Percentiles rank a stretch among this genome's conserved stretches.
phyloP scores from a whole-genome alignment of 305 asterid genomes.

The Fraxinus paxiana region DNA sequence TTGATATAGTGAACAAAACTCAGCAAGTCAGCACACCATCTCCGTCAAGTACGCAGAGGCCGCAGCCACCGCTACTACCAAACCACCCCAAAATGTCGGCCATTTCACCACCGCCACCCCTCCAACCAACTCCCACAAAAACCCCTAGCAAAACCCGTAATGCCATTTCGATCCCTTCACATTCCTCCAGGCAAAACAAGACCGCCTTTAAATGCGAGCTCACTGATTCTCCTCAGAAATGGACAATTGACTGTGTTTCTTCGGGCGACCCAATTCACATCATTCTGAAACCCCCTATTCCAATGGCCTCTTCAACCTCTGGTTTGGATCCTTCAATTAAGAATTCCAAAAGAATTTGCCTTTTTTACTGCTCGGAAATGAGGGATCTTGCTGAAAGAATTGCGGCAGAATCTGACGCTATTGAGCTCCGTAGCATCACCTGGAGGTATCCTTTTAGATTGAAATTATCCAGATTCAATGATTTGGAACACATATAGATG shows the following conservation, averaged over 20 bases:
- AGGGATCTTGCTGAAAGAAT: conserved; percentile 41
- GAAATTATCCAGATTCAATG: not conserved
- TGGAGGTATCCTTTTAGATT: conserved; percentile 35
- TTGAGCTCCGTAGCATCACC: conserved; percentile 49
- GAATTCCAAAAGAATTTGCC: conserved; percentile 33
- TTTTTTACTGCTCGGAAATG: conserved; percentile 48
- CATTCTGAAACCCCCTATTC: conserved; percentile 67
- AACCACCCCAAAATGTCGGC: conserved; percentile 44
- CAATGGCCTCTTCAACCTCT: conserved; percentile 28
- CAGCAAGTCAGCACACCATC: not conserved
- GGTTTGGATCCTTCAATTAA: conserved; percentile 28
- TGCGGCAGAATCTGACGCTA: conserved; percentile 42
- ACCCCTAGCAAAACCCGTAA: conserved; percentile 21
- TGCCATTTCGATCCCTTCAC: not conserved
- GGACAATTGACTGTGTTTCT: conserved; percentile 57
- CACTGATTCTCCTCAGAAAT: conserved; percentile 42
- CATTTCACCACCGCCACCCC: conserved; percentile 43
- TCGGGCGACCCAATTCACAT: conserved; percentile 83
- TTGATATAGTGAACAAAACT: not conserved
- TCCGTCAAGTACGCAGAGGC: conserved; percentile 14
- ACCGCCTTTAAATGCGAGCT: conserved; percentile 50
- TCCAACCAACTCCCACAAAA: conserved; percentile 22
- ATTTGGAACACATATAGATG: not conserved
- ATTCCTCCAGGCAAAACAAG: conserved; percentile 9
- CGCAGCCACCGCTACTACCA: conserved; percentile 16